Evolutionary conservation across 176 grass and related monocot genomes (phyloP), one percentile per base, ranked within the genome.

Genomic region (Echinochloa phyllopogon): DNA sequence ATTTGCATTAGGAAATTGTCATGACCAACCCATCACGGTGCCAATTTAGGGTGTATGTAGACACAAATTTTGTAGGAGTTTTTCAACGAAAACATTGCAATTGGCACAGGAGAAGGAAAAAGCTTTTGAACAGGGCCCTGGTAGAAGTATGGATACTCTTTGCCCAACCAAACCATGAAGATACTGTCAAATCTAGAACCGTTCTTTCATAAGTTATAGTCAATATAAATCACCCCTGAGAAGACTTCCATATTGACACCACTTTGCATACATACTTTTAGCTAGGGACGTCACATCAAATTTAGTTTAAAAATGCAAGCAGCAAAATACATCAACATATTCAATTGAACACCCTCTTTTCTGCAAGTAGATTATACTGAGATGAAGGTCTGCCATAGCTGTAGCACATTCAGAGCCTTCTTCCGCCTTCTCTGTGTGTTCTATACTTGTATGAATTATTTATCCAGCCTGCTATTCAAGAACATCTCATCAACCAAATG

Each of bases 401-500:
- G 63, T 44, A 56, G 63, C 62, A 57, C 11, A 76, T 40, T 57
- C 58, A 68, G 38, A 75, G 68, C 58, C 60, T 40, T 65, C 9
- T 55, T 21, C 10, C 40, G 6, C 18, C 12, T 27, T 84, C 71
- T 82, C 21, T 12, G 12, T 24, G 17, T 59, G 62, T 44, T 53
- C 8, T 25, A n/a, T 58, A 56, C 53, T 56, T 56, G 18, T 70
- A 58, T 71, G 68, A 24, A 47, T 38, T 47, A 50, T 56, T 63
- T 65, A 69, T 74, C 55, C 67, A 59, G 9, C 51, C 1, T 64
- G 8, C 47, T 76, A 72, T 76, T 73, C 16, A 82, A 79, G 2
- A 58, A 70, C 36, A 81, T 74, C 49, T n/a, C 14, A 45, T n/a
- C 72, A 78, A 69, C 80, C 44, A 84, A 82, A 75, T 16, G 45